These are phyloP conservation scores for Amanita rubescens DNA, from an alignment of 768 basidiomycete species.

Conservation along the genomic window DNA sequence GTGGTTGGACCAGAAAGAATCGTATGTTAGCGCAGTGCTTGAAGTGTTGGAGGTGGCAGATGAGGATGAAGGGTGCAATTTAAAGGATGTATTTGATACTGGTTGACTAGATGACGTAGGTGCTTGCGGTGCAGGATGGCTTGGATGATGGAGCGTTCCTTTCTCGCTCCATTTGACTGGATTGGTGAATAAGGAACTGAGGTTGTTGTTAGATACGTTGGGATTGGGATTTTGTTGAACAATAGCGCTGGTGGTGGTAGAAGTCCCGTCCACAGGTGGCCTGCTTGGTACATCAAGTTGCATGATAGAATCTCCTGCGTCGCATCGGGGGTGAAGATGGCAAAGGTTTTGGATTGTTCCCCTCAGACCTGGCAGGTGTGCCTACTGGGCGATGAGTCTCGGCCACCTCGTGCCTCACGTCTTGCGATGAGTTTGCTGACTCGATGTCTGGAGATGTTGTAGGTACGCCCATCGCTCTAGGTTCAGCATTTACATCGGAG, in stretches of 20 bases:
- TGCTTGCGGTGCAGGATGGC: neutral
- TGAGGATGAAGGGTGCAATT: neutral
- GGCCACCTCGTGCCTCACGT: neutral
- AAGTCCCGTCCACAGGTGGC: neutral
- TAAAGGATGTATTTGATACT: neutral
- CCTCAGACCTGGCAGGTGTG: neutral
- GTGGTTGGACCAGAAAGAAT: slow-evolving; percentile 10
- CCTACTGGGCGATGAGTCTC: neutral
- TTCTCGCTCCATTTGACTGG: neutral
- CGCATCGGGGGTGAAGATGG: neutral
- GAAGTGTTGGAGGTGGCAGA: neutral
- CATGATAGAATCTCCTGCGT: neutral
- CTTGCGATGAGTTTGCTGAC: neutral
- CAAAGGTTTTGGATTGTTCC: neutral
- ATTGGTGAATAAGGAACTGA: neutral
- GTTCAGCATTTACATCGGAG: neutral
- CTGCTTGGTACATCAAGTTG: neutral
- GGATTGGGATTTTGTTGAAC: neutral
- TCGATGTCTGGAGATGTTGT: neutral
- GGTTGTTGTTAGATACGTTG: neutral
- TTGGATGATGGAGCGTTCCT: neutral
- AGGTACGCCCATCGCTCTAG: neutral
- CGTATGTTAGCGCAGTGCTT: slow-evolving; percentile 6
- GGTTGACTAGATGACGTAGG: neutral
- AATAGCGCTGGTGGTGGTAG: neutral